Conservation (phyloP, 108 stramenopile species). For the Cyclostephanos tholiformis region DNA sequence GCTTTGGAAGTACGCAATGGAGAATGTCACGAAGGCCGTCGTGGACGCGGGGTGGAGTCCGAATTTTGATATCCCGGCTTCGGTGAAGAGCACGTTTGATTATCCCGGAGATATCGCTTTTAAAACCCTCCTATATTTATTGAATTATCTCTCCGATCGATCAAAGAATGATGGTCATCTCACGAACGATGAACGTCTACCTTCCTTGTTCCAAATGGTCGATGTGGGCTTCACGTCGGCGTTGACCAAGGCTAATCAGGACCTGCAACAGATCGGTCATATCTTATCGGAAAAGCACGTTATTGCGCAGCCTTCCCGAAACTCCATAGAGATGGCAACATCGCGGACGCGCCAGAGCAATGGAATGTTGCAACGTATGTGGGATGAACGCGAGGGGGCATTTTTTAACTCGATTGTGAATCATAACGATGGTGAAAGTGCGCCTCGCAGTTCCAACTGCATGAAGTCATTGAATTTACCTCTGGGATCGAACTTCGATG, state of each 20-base stretch:
- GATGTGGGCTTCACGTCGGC: constrained; percentile 60
- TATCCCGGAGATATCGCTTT: constrained; percentile 51
- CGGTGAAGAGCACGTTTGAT: constrained; percentile 47
- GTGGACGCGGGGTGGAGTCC: constrained; percentile 26
- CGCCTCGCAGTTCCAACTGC: constrained; percentile 19
- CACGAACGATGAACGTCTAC: constrained; percentile 3
- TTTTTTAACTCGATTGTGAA: constrained; percentile 45
- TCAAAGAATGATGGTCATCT: constrained; percentile 8
- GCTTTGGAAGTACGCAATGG: constrained; percentile 40
- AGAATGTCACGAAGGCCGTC: constrained; percentile 29
- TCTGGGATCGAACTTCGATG: constrained; percentile 43
- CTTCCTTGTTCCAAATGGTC: constrained; percentile 55
- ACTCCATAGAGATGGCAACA: constrained; percentile 11
- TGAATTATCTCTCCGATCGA: constrained; percentile 34
- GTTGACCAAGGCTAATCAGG: constrained; percentile 48
- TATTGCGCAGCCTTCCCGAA: constrained; percentile 14
- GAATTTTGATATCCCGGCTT: constrained; percentile 31
- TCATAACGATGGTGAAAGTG: constrained; percentile 5
- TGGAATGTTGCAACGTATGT: constrained; percentile 40
- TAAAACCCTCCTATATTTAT: constrained; percentile 50
- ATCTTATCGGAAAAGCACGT: constrained; percentile 42
- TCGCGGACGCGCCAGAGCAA: constrained; percentile 11
- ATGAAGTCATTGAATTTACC: constrained; percentile 23
- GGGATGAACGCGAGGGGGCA: constrained; percentile 33
- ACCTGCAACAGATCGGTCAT: constrained; percentile 45